A percentile compares a stretch with the other conserved stretches of the same genome.
Evolutionary conservation across 2,329 filamentous ascomycete species (phyloP).

Genomic region (Juglanconis oblonga): DNA sequence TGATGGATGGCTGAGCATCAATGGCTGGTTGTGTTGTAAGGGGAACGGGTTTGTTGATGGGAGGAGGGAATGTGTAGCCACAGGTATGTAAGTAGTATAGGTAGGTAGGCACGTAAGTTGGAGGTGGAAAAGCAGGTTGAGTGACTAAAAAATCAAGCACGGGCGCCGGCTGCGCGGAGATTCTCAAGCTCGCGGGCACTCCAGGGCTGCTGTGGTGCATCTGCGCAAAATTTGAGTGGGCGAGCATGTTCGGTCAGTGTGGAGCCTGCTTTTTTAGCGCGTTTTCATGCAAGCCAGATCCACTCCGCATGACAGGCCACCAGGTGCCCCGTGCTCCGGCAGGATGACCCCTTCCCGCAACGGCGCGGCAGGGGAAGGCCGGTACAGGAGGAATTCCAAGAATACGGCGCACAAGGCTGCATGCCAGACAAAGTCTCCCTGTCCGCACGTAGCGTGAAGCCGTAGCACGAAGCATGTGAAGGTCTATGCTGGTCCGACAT

Average conservation of each 20-base stretch:
- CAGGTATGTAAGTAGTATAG: neutral
- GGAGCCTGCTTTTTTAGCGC: neutral
- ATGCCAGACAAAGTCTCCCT: too few relatives aligned
- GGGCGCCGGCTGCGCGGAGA: conserved; percentile 1
- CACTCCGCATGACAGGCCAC: conserved; percentile 8
- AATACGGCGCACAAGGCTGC: neutral
- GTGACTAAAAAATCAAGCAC: neutral
- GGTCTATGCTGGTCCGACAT: neutral
- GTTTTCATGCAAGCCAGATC: neutral
- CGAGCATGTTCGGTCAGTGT: conserved; percentile 1
- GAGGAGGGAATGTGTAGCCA: neutral
- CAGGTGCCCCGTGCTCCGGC: conserved; percentile 5
- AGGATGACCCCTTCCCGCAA: conserved; percentile 8
- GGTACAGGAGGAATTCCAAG: neutral
- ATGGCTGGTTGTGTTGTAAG: neutral
- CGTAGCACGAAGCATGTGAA: neutral
- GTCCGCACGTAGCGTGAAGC: neutral
- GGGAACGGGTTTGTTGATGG: neutral
- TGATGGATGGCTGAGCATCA: neutral
- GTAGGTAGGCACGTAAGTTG: neutral
- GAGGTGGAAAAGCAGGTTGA: neutral
- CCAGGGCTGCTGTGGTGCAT: neutral
- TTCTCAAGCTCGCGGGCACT: neutral
- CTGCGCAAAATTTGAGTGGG: neutral
- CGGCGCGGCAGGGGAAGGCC: neutral